Base-by-base conservation (phyloP, 768 basidiomycete genomes). In the Trametes cinnabarina region DNA sequence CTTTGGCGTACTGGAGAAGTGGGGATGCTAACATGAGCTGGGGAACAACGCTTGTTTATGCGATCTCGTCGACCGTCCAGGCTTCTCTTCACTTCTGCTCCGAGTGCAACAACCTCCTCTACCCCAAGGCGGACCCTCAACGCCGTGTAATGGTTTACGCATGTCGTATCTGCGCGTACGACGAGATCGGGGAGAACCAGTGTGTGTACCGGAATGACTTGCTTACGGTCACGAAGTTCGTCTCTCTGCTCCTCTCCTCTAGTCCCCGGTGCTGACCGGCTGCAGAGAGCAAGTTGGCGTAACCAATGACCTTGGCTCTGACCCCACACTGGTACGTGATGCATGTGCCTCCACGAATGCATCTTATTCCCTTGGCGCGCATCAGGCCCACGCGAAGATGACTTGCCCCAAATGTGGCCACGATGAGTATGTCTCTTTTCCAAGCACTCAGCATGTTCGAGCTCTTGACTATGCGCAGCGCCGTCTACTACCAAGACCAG, bases 401-500 rank as follows among this genome's bases (percentile, higher is more conserved):
- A 66, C 80, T 39, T 98, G 95, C 74, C 93, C 93, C 25, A 72
- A 78, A 26, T 98, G 94, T 65, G 85, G 86, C 35, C 77, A 90
- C 62, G 84, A 90, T 65, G 92, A 94, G 92, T 94, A 69, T 64
- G 88, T 77, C 14, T n/a, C 23, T 10, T 22, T 14, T 26, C 14
- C 12, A 20, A 4, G 25, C 23, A 22, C 15, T 14, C 12, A 15
- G 12, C 8, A 43, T 2, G 25, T 10, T 9, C 14, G 9, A 4
- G 14, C 17, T 9, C 12, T 35, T 51, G 44, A 55, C 55, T 55
- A 19, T 44, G 48, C 61, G n/a, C 67, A 98, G 95, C 68, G 85
- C 92, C 49, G 95, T 98, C 4, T 84, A 91, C 69, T 98, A 90
- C 72, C 96, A 98, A 72, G 96, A 98, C 73, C 96, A 98, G 71